phyloP scores from a whole-genome alignment of 306 rosid genomes.

The Ormosia emarginata region DNA sequence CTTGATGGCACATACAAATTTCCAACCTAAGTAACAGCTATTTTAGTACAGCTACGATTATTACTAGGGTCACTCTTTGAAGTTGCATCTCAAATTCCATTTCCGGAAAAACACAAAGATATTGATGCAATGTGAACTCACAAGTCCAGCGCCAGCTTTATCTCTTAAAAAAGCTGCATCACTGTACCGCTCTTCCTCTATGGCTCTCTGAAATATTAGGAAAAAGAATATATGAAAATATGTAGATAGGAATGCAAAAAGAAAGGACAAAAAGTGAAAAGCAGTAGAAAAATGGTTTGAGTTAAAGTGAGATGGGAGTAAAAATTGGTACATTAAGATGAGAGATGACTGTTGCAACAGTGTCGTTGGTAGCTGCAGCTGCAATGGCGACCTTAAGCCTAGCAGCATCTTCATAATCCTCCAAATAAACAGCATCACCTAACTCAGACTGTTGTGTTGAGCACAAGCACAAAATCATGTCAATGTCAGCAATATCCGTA shows the following conservation, averaged over 20 bases:
- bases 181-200: slow-evolving; percentile 63
- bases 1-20: neutral
- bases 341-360: slow-evolving; percentile 75
- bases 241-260: neutral
- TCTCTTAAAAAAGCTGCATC: slow-evolving; percentile 84
- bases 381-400: slow-evolving; percentile 91
- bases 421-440: slow-evolving; percentile 53
- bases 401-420: slow-evolving; percentile 85
- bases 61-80: slow-evolving; percentile 4
- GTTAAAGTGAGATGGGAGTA: neutral
- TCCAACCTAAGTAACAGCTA: slow-evolving; percentile 3
- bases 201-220: slow-evolving; percentile 58
- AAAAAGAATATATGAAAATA: neutral
- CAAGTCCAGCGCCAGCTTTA: slow-evolving; percentile 90
- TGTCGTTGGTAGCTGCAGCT: slow-evolving; percentile 72
- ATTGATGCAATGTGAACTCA: slow-evolving; percentile 40
- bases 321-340: slow-evolving; percentile 53
- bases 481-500: neutral
- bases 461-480: neutral
- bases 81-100: neutral
- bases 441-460: slow-evolving; percentile 55
- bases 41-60: neutral
- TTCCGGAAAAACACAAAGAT: neutral
- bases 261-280: neutral
- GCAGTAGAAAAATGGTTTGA: neutral